Percentiles rank a stretch among this genome's conserved stretches.
Conservation (phyloP, 2,329 filamentous ascomycete species). For the Apiospora aurea region DNA sequence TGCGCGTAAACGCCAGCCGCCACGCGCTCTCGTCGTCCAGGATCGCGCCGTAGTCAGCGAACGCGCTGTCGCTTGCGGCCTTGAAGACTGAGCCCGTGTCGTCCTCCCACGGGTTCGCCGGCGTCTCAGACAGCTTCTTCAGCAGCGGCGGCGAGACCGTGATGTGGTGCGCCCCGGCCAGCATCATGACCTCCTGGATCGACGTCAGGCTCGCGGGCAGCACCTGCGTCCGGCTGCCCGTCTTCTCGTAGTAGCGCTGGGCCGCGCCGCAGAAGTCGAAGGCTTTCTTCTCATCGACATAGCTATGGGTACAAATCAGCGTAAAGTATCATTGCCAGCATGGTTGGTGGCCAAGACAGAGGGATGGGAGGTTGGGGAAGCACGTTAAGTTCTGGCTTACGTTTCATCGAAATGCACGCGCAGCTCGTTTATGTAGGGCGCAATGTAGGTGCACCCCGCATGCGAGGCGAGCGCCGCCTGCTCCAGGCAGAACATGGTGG, state of each 20-base stretch:
- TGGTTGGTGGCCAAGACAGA: too few relatives aligned
- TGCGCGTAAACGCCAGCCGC: slow-evolving; percentile 58
- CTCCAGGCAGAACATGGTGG: slow-evolving; percentile 62
- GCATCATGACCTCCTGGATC: slow-evolving; percentile 62
- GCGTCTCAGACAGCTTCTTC: slow-evolving; percentile 49
- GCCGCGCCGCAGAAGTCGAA: slow-evolving; percentile 58
- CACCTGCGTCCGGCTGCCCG: slow-evolving; percentile 54
- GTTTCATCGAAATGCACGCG: slow-evolving; percentile 64
- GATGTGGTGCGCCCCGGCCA: slow-evolving; percentile 65
- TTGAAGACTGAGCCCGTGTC: slow-evolving; percentile 39
- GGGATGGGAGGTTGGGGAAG: too few relatives aligned
- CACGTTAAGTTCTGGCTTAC: slow-evolving; percentile 21
- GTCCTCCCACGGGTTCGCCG: slow-evolving; percentile 41
- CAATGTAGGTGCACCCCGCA: slow-evolving; percentile 66
- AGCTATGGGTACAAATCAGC: too few relatives aligned
- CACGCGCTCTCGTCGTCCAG: slow-evolving; percentile 54
- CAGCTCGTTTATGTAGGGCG: slow-evolving; percentile 71
- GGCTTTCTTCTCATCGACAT: slow-evolving; percentile 55
- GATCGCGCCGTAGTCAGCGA: slow-evolving; percentile 31
- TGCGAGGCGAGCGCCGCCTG: slow-evolving; percentile 62
- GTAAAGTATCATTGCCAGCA: too few relatives aligned
- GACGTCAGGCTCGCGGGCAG: slow-evolving; percentile 65
- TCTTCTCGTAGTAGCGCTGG: slow-evolving; percentile 58
- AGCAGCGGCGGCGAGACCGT: slow-evolving; percentile 64
- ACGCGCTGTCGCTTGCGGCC: not conserved